Evolutionary conservation across 2,329 filamentous ascomycete species (phyloP).

Genomic region (Botrytis pseudocinerea): DNA sequence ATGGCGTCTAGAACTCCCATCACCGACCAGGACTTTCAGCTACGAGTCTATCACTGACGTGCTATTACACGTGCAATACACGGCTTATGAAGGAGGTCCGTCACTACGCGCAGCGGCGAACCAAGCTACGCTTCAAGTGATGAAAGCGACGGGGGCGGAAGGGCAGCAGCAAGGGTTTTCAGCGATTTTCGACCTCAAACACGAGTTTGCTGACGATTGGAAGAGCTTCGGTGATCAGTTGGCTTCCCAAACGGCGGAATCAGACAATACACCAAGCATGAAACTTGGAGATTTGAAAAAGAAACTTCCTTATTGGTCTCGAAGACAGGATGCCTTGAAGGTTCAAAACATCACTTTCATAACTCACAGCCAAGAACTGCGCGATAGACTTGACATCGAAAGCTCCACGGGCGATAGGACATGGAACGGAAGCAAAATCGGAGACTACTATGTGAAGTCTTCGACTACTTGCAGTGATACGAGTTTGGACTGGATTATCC

Average conservation of each 20-base stretch:
- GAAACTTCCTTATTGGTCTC: constrained; percentile 1
- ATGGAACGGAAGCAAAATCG: too few species aligned
- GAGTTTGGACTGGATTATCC: too few species aligned
- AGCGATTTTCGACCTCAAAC: background rate
- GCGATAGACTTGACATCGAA: too few species aligned
- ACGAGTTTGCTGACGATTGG: constrained; percentile 5
- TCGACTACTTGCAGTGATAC: too few species aligned
- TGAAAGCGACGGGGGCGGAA: background rate
- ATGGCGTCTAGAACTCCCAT: constrained; percentile 42
- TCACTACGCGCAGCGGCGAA: constrained; percentile 9
- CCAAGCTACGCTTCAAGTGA: background rate
- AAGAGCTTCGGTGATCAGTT: background rate
- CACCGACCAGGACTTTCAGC: background rate
- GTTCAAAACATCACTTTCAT: too few species aligned
- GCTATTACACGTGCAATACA: background rate
- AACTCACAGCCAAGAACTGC: too few species aligned
- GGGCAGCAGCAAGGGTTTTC: background rate
- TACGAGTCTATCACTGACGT: background rate
- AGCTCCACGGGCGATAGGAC: too few species aligned
- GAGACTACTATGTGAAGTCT: too few species aligned
- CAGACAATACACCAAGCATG: background rate
- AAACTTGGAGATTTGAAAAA: background rate
- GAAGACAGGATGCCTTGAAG: too few species aligned
- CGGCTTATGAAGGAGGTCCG: constrained; percentile 3
- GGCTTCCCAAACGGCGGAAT: too few species aligned